phyloP scores from a whole-genome alignment of 192 early-diverging fungal genomes.

The Spinellus fusiger region DNA sequence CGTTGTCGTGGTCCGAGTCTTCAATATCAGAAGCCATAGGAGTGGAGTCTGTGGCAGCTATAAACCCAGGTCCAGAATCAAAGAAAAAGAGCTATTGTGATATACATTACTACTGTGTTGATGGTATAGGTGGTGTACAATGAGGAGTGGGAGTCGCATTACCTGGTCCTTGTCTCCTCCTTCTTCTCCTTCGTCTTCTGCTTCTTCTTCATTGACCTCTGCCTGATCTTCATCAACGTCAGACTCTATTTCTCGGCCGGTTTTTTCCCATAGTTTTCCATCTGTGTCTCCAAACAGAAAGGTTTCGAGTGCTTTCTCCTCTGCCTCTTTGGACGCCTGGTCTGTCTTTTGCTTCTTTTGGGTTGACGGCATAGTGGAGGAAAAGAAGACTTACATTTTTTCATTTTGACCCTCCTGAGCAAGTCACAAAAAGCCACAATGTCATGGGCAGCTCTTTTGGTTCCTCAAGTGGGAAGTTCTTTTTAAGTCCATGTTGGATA shows the following conservation, averaged over 20 bases:
- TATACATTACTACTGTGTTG: not conserved
- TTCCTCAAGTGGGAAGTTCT: too few relatives aligned
- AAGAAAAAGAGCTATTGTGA: conserved; percentile 23
- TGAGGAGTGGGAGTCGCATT: not conserved
- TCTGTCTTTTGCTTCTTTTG: conserved; percentile 19
- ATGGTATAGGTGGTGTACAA: not conserved
- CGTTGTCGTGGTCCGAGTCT: conserved; percentile 35
- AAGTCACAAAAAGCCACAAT: too few relatives aligned
- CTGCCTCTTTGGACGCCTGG: conserved; percentile 2
- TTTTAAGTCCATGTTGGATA: too few relatives aligned
- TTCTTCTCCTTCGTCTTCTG: conserved; percentile 6
- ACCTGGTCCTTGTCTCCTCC: conserved; percentile 7
- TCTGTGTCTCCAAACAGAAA: conserved; percentile 22
- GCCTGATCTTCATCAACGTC: not conserved
- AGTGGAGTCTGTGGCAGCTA: conserved; percentile 24
- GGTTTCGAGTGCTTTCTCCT: conserved; percentile 21
- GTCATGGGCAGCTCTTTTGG: too few relatives aligned
- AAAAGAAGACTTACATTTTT: too few relatives aligned
- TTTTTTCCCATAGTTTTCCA: conserved; percentile 12
- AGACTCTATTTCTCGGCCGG: conserved; percentile 14
- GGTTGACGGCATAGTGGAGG: not conserved
- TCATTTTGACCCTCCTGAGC: too few relatives aligned
- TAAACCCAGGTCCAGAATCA: conserved; percentile 24
- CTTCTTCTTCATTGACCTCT: conserved; percentile 1
- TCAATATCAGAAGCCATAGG: conserved; percentile 34